These are phyloP conservation scores for Diddensiella transvaalensis DNA, from an alignment of 805 yeast species.

Conservation along the genomic window DNA sequence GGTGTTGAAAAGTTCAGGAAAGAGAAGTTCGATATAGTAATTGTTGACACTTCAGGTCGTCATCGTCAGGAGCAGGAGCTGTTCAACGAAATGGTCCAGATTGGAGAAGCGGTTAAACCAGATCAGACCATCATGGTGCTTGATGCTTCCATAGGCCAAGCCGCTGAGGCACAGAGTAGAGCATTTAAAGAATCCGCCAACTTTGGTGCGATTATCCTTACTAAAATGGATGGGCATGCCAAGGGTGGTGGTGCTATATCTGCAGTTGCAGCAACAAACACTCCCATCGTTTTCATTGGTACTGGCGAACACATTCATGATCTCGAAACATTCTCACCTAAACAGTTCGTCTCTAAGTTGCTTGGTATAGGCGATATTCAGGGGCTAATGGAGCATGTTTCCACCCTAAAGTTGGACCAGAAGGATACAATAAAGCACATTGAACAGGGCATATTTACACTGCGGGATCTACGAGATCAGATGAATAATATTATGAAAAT, in stretches of 20 bases:
- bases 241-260: constrained; percentile 99
- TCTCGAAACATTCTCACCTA: constrained; percentile 85
- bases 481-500: constrained; percentile 92
- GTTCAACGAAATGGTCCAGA: constrained; percentile 93
- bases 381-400: constrained; percentile 90
- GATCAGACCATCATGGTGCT: constrained; percentile 95
- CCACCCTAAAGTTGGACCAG: constrained; percentile 80
- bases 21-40: constrained; percentile 87
- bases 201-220: constrained; percentile 91
- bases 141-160: constrained; percentile 97
- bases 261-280: constrained; percentile 94
- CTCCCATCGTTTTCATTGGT: constrained; percentile 95
- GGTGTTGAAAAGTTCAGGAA: constrained; percentile 90
- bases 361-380: constrained; percentile 95
- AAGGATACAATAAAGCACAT: constrained; percentile 83
- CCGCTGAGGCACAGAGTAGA: constrained; percentile 90
- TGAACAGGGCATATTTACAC: constrained; percentile 91
- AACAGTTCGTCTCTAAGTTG: constrained; percentile 83
- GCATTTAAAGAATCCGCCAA: constrained; percentile 92
- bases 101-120: constrained; percentile 83
- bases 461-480: constrained; percentile 88
- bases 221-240: constrained; percentile 98
- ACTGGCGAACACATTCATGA: constrained; percentile 97
- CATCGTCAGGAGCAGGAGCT: constrained; percentile 92
- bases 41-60: constrained; percentile 97